Percentiles rank a stretch among this genome's conserved stretches.
Conservation (phyloP, 2,329 filamentous ascomycete species). For the Aspergillus sp. region DNA sequence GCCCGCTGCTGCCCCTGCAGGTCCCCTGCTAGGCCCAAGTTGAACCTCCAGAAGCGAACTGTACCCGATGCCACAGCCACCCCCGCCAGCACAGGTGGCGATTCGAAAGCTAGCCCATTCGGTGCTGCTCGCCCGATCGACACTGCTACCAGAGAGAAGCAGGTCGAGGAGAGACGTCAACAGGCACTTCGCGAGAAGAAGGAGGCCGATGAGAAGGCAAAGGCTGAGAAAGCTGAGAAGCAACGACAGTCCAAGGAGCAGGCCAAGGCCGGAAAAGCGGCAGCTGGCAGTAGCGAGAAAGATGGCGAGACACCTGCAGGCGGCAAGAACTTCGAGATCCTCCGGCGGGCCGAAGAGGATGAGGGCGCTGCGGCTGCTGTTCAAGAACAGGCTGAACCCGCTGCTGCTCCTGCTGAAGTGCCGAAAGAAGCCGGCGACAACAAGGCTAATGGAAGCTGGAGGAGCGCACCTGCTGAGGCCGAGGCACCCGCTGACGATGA, state of each 20-base stretch:
- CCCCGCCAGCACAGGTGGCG: slow-evolving; percentile 41
- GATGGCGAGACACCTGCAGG: slow-evolving; percentile 35
- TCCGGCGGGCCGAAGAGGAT: slow-evolving; percentile 46
- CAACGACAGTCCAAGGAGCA: slow-evolving; percentile 45
- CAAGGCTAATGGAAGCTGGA: slow-evolving; percentile 40
- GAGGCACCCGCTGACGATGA: slow-evolving; percentile 37
- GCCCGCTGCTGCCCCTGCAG: slow-evolving; percentile 55
- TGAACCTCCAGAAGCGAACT: slow-evolving; percentile 88
- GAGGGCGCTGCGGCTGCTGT: slow-evolving; percentile 47
- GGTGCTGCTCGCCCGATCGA: slow-evolving; percentile 92
- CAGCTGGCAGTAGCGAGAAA: slow-evolving; percentile 38
- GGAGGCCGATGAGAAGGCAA: slow-evolving; percentile 80
- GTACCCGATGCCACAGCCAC: slow-evolving; percentile 66
- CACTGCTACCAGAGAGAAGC: slow-evolving; percentile 80
- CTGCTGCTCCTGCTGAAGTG: slow-evolving; percentile 43
- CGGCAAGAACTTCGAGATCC: slow-evolving; percentile 51
- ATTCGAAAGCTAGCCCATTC: slow-evolving; percentile 87
- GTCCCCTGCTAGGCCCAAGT: slow-evolving; percentile 66
- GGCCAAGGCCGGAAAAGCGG: slow-evolving; percentile 32
- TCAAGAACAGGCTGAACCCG: slow-evolving; percentile 47
- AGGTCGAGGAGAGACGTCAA: slow-evolving; percentile 83
- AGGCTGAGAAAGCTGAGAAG: slow-evolving; percentile 64
- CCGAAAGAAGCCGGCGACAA: slow-evolving; percentile 49
- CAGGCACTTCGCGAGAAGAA: slow-evolving; percentile 73
- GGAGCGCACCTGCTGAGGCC: slow-evolving; percentile 26